Percentiles rank a stretch among this genome's conserved stretches.
phyloP scores from a whole-genome alignment of 2,329 filamentous ascomycete genomes.

The Xylaria sp. region DNA sequence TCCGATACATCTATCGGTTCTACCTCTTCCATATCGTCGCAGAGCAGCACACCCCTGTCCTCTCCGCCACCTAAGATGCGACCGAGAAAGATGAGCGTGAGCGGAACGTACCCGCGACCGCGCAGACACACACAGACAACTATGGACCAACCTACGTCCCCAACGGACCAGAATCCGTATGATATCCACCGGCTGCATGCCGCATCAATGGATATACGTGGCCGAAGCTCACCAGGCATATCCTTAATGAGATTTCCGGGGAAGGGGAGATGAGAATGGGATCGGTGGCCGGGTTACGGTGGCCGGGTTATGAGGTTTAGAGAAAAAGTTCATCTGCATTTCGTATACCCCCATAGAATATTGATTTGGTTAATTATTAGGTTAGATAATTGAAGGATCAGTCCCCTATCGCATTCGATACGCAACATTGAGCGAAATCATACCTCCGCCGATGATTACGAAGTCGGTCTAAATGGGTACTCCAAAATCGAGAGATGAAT shows the following conservation, averaged over 20 bases:
- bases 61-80: conserved; percentile 29
- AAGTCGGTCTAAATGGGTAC: neutral
- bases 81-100: conserved; percentile 39
- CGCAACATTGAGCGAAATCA: neutral
- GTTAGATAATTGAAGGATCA: conserved; percentile 23
- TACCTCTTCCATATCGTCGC: conserved; percentile 33
- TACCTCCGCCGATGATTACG: neutral
- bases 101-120: conserved; percentile 31
- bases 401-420: neutral
- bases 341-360: conserved; percentile 37
- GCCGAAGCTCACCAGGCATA: conserved; percentile 38
- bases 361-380: conserved; percentile 26
- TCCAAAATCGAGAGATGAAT: neutral
- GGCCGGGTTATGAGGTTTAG: conserved; percentile 21
- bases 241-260: conserved; percentile 36
- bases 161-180: conserved; percentile 15
- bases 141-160: conserved; percentile 15
- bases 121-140: conserved; percentile 33
- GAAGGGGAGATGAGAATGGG: conserved; percentile 9
- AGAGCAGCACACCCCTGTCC: conserved; percentile 28
- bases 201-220: conserved; percentile 29
- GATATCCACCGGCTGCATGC: conserved; percentile 31
- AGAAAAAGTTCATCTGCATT: conserved; percentile 30
- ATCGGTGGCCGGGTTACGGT: neutral
- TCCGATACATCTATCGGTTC: conserved; percentile 33